phyloP scores from a whole-genome alignment of 495 filamentous ascomycete species.

The Neurospora tetraspora region DNA sequence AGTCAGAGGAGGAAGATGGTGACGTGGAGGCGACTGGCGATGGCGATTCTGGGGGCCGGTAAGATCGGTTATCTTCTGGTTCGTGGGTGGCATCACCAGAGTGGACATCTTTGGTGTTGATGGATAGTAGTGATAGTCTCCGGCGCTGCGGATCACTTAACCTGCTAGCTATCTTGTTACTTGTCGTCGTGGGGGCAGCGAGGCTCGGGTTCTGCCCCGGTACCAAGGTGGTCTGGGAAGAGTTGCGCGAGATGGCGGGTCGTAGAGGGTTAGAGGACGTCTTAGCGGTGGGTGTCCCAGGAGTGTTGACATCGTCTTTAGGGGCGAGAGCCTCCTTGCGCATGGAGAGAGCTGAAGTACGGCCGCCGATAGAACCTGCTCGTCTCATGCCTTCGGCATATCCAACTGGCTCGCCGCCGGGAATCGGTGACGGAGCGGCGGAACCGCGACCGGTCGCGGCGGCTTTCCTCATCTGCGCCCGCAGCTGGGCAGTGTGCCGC shows the following conservation, averaged over 20 bases:
- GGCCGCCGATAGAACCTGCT: conserved; percentile 45
- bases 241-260: conserved; percentile 42
- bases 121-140: conserved; percentile 25
- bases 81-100: conserved; percentile 5
- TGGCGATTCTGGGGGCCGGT: conserved; percentile 17
- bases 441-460: conserved; percentile 35
- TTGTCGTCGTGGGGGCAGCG: conserved; percentile 7
- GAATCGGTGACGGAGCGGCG: conserved; percentile 39
- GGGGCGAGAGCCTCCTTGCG: conserved; percentile 51
- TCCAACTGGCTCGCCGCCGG: conserved; percentile 37
- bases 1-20: conserved; percentile 31
- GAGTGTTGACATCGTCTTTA: conserved; percentile 32
- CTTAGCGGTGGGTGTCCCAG: conserved; percentile 26
- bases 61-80: background rate
- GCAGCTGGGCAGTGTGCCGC: conserved; percentile 75
- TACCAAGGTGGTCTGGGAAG: conserved; percentile 48
- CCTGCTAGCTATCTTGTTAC: conserved; percentile 1
- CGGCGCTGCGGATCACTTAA: conserved; percentile 15
- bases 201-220: conserved; percentile 24
- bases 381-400: conserved; percentile 48
- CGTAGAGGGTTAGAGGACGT: conserved; percentile 17
- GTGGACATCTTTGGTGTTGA: conserved; percentile 6
- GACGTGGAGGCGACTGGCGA: conserved; percentile 22
- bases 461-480: conserved; percentile 78
- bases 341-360: conserved; percentile 53